These are phyloP conservation scores for Chlamydomonas sp. DNA, from an alignment of 139 green algal genomes.

Conservation along the genomic window DNA sequence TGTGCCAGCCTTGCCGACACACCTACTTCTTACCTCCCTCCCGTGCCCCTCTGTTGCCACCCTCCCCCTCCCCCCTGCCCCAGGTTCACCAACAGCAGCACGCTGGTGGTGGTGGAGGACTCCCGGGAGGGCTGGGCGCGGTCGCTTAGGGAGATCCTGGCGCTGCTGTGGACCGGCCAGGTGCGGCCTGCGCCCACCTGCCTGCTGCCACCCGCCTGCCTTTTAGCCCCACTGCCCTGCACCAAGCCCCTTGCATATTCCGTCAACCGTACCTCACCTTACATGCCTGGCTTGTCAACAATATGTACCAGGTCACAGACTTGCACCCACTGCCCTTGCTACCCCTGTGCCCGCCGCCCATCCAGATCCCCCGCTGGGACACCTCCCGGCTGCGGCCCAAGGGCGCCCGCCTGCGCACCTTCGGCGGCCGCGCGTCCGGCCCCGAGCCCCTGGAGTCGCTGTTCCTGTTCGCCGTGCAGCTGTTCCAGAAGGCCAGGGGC, in stretches of 20 bases:
- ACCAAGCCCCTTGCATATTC: too few species aligned
- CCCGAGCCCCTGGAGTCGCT: constrained; percentile 56
- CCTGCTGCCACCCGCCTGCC: neutral
- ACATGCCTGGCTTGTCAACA: neutral
- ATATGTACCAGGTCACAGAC: too few species aligned
- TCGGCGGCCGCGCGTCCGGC: constrained; percentile 52
- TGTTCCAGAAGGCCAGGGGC: constrained; percentile 44
- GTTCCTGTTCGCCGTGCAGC: constrained; percentile 51
- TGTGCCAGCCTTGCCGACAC: too few species aligned
- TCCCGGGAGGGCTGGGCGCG: constrained; percentile 54
- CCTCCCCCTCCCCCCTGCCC: neutral
- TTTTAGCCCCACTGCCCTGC: neutral
- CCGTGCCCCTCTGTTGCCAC: neutral
- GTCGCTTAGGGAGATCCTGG: constrained; percentile 50
- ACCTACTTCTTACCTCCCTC: neutral
- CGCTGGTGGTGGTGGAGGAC: constrained; percentile 53
- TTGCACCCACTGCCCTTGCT: too few species aligned
- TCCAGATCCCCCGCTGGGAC: constrained; percentile 50
- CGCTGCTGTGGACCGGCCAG: constrained; percentile 50
- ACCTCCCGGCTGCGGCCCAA: constrained; percentile 50
- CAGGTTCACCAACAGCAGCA: constrained; percentile 27
- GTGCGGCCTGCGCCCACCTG: neutral
- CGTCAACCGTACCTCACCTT: too few species aligned
- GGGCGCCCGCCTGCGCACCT: constrained; percentile 53
- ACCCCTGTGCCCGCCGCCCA: neutral